Percentiles rank a stretch among this genome's conserved stretches.
phyloP scores from a whole-genome alignment of 1,284 basidiomycete genomes.

The Cutaneotrichosporon sp. region DNA sequence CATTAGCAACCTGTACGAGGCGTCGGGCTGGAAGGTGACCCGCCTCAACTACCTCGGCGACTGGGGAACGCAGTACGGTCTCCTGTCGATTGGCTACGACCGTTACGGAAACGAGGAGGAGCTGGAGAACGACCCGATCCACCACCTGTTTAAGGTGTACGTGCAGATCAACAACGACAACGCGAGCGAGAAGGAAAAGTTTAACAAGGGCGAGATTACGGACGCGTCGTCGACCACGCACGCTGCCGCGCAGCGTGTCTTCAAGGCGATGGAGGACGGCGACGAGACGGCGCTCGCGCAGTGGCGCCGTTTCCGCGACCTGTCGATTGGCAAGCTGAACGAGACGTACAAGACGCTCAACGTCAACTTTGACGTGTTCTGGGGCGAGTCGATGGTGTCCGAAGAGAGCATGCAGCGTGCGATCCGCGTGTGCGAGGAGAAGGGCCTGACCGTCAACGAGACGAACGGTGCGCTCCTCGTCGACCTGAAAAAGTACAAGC shows the following conservation, averaged over 20 bases:
- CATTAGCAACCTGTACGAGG: constrained; percentile 83
- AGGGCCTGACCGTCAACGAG: constrained; percentile 57
- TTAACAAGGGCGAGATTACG: constrained; percentile 35
- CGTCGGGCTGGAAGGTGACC: constrained; percentile 86
- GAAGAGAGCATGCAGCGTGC: constrained; percentile 72
- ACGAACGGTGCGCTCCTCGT: constrained; percentile 70
- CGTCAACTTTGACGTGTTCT: constrained; percentile 89
- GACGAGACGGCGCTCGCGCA: constrained; percentile 75
- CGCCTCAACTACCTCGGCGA: constrained; percentile 93
- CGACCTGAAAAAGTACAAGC: constrained; percentile 78
- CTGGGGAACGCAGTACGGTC: constrained; percentile 84
- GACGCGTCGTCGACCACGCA: constrained; percentile 55
- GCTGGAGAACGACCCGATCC: constrained; percentile 84
- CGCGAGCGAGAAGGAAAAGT: constrained; percentile 50
- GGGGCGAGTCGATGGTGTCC: constrained; percentile 84
- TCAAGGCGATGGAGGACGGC: constrained; percentile 93
- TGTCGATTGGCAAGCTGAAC: constrained; percentile 86
- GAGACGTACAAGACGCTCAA: constrained; percentile 87
- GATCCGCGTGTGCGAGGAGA: constrained; percentile 51
- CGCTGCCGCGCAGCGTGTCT: constrained; percentile 78
- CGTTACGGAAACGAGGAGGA: constrained; percentile 81
- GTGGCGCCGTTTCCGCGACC: constrained; percentile 89
- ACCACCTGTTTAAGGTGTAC: constrained; percentile 90
- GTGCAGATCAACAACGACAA: constrained; percentile 89
- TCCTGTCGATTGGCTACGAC: constrained; percentile 89